A percentile compares a stretch with the other conserved stretches of the same genome.
These are phyloP conservation scores for Phaeotremella skinneri DNA, from an alignment of 768 basidiomycete species.

Conservation along the genomic window DNA sequence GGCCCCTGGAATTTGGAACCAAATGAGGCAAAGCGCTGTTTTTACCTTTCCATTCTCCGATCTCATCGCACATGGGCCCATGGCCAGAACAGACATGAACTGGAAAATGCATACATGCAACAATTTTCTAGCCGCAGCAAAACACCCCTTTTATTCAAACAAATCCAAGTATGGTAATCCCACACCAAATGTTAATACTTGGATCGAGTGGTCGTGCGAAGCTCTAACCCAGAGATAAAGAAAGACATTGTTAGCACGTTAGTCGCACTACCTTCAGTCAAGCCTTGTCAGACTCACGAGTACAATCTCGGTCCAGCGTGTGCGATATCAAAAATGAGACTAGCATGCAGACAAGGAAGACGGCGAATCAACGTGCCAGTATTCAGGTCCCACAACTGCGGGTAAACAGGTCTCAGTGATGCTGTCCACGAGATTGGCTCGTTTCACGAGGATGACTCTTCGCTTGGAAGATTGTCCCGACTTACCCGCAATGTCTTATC, in stretches of 20 bases:
- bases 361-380: conserved; percentile 20
- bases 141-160: conserved; percentile 21
- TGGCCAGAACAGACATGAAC: too few relatives aligned
- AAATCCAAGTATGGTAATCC: conserved; percentile 31
- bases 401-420: neutral
- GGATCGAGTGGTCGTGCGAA: conserved; percentile 21
- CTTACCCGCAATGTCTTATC: conserved; percentile 32
- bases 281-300: conserved; percentile 15
- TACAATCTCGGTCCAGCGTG: conserved; percentile 9
- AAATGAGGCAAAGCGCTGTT: too few relatives aligned
- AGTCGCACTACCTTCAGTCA: too few relatives aligned
- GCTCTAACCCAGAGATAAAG: too few relatives aligned
- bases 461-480: too few relatives aligned
- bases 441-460: too few relatives aligned
- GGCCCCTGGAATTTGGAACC: too few relatives aligned
- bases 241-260: too few relatives aligned
- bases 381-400: conserved; percentile 22
- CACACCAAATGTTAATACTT: conserved; percentile 23
- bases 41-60: too few relatives aligned
- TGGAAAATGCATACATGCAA: too few relatives aligned
- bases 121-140: too few relatives aligned
- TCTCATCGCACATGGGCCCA: too few relatives aligned
- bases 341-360: conserved; percentile 5
- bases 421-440: neutral
- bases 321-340: conserved; percentile 23